phyloP scores from a whole-genome alignment of 768 basidiomycete species.

The Arthromyces matolae region DNA sequence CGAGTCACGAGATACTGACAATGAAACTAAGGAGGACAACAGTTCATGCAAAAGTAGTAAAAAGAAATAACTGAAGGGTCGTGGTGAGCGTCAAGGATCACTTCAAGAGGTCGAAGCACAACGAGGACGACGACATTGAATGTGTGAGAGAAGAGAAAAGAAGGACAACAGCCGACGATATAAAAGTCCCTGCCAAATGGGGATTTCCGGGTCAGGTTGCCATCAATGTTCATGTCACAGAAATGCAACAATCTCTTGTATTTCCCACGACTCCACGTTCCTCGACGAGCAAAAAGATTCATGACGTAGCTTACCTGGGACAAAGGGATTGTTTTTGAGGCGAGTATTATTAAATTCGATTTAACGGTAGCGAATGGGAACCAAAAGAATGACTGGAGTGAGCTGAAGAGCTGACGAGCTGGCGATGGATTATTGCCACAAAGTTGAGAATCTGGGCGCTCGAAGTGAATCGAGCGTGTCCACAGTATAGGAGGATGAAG shows the following conservation, averaged over 20 bases:
- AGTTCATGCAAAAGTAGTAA: conserved; percentile 3
- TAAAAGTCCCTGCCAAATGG: conserved; percentile 20
- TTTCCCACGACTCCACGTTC: conserved; percentile 39
- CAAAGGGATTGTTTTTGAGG: conserved; percentile 19
- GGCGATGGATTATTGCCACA: conserved; percentile 14
- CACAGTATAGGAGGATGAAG: conserved; percentile 30
- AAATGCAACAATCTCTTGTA: conserved; percentile 18
- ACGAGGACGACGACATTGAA: conserved; percentile 22
- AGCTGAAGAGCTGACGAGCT: conserved; percentile 30
- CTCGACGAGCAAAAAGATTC: conserved; percentile 30
- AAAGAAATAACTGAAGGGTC: conserved; percentile 7
- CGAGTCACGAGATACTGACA: conserved; percentile 14
- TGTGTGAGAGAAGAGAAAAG: conserved; percentile 19
- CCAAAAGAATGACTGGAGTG: conserved; percentile 51
- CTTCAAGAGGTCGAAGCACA: conserved; percentile 19
- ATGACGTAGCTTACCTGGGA: conserved; percentile 15
- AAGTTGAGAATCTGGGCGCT: conserved; percentile 34
- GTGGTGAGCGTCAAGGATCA: conserved; percentile 41
- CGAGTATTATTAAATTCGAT: conserved; percentile 25
- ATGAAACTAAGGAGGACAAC: conserved; percentile 12
- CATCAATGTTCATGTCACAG: conserved; percentile 16
- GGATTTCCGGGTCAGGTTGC: conserved; percentile 19
- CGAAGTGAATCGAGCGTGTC: conserved; percentile 54
- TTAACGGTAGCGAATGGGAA: conserved; percentile 29
- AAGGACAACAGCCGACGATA: conserved; percentile 21